Evolutionary conservation across 2,329 filamentous ascomycete genomes (phyloP), one percentile per base, ranked within the genome.

Genomic region (Clonostachys solani): DNA sequence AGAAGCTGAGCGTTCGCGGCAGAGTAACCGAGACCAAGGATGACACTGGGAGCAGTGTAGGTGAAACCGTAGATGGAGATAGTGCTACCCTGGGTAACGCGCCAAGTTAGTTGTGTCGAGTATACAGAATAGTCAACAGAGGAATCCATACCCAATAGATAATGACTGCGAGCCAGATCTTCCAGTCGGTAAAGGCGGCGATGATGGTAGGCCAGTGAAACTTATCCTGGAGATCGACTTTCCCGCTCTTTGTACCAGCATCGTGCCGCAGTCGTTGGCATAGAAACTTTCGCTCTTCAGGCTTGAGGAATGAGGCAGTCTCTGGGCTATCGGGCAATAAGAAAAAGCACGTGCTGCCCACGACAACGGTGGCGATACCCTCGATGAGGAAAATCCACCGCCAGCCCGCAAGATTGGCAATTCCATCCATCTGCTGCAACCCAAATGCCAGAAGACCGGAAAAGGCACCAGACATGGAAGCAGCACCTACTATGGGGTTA

Each of bases 261-360:
- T 47, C 45, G n/a, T 33, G 13, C 5, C n/a, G 8, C 8, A 47
- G 45, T 10, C 45, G 23, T 9, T 42, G 23, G 12, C n/a, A 19
- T 40, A 47, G 33, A 13, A 47, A 23, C 15, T n/a, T 12, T 19
- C 15, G 19, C 40, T 47, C 45, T 16, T 47, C 33, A 12, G 19
- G 29, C 6, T 18, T 43, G 8, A 47, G 40, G 33, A 47, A 47
- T 4, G 5, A 12, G 6, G 45, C 40, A 2, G 40, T 41, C 8
- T 43, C 35, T 2, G 55, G 55, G 0, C 51, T 52, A 12, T 57
- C 52, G 2, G 54, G 49, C 1, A 29, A 9, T 9, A 29, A 8
- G 23, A 29, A 86, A 70, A 5, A 77, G 52, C 49, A 81, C 4
- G 72, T 51, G 3, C 72, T 58, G 5, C 62, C 63, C n/a, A 67